phyloP scores from a whole-genome alignment of 1,284 basidiomycete species.

The Leucocoprinus gongylophorus region DNA sequence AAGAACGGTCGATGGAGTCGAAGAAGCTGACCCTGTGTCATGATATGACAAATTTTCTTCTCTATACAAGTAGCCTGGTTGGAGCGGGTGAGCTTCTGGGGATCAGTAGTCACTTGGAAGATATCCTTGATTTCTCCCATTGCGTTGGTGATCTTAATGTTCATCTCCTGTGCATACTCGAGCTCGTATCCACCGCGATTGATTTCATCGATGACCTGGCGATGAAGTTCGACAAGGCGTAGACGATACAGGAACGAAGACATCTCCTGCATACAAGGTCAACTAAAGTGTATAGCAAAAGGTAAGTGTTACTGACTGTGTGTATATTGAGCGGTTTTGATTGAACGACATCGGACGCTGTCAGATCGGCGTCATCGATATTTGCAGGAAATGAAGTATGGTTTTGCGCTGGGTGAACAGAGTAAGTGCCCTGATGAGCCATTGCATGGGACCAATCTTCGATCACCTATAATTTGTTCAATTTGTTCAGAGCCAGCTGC shows the following conservation, averaged over 20 bases:
- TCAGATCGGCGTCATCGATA: constrained; percentile 9
- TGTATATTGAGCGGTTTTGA: constrained; percentile 11
- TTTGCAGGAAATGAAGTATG: constrained; percentile 11
- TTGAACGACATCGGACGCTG: constrained; percentile 9
- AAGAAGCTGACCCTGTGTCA: constrained; percentile 5
- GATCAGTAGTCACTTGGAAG: constrained; percentile 2
- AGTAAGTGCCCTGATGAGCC: constrained; percentile 10
- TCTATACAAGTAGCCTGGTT: constrained; percentile 1
- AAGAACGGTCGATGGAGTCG: constrained; percentile 9
- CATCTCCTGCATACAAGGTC: constrained; percentile 5
- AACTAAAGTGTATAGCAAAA: neutral
- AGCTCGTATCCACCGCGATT: constrained; percentile 8
- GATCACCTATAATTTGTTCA: neutral
- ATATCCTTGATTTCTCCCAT: constrained; percentile 8
- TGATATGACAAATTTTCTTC: constrained; percentile 7
- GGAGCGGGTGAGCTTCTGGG: neutral
- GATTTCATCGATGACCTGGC: constrained; percentile 8
- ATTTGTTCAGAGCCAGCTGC: neutral
- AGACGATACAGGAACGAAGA: constrained; percentile 9
- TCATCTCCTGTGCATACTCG: constrained; percentile 4
- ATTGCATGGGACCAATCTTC: constrained; percentile 12
- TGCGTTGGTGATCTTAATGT: constrained; percentile 1
- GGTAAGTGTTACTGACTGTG: neutral
- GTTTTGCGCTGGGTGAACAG: constrained; percentile 12
- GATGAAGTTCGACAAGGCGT: constrained; percentile 6